Evolutionary conservation across 495 filamentous ascomycete genomes (phyloP), one percentile per base, ranked within the genome.

Genomic region (Trichoderma erinaceum): DNA sequence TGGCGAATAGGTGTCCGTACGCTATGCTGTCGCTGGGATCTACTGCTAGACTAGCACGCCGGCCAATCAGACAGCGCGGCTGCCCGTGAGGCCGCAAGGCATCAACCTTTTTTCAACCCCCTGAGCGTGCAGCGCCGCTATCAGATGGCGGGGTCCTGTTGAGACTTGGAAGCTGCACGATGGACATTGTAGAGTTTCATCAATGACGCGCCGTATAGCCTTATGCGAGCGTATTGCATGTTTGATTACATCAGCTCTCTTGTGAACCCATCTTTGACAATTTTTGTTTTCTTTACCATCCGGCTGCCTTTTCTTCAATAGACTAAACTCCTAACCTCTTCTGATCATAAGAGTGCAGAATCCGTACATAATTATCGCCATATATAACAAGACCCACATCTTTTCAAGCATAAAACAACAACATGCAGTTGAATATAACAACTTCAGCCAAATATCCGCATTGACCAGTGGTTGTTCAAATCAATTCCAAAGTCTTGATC

Each of bases 1-100:
- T 61, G 56, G 56, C 56, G 56, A 61, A 61, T 61, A 61, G 56
- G 56, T 61, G 56, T 29, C 56, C 56, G 56, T 61, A 61, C 27
- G 56, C 56, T 32, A 61, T 61, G 56, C 56, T 32, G 56, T 29
- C 27, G 12, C 56, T 32, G 27, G 12, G 10, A 21, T 25, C 56
- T 61, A 21, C 12, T 29, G 23, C 56, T 61, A 32, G 56, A 32
- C 56, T 15, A 32, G 56, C 25, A 32, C 2, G 56, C 56, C 25
- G 27, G 56, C 56, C 56, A 61, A 61, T 61, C 56, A 61, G 56
- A 7, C 27, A 11, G 12, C 56, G 27, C 56, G 56, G 56, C 56
- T 61, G 56, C 4, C 27, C 25, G 56, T 61, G 56, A 61, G 56
- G 56, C 56, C 56, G 27, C 56, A 61, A 61, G 56, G 56, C 56